These are phyloP conservation scores for Talaromyces ruber DNA, from an alignment of 495 filamentous ascomycete genomes.

Conservation along the genomic window DNA sequence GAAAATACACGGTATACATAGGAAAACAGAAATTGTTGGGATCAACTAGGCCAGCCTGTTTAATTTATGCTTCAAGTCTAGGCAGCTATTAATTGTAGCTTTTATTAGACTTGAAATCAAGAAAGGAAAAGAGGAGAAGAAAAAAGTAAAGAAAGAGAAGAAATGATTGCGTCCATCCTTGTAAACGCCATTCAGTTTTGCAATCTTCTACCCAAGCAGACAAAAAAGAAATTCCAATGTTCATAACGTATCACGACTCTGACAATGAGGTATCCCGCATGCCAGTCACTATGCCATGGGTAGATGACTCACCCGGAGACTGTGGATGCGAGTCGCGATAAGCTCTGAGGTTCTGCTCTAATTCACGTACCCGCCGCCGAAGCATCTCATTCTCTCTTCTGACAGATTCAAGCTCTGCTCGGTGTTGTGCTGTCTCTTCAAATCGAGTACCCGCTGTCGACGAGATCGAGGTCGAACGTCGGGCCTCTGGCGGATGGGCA, in stretches of 20 bases:
- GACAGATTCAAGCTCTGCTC: slow-evolving; percentile 61
- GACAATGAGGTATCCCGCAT: slow-evolving; percentile 9
- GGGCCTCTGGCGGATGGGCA: slow-evolving; percentile 6
- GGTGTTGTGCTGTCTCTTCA: slow-evolving; percentile 62
- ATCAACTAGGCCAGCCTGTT: neutral
- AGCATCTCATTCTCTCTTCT: slow-evolving; percentile 77
- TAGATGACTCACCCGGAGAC: neutral
- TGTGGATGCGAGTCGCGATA: slow-evolving; percentile 10
- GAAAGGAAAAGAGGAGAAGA: neutral
- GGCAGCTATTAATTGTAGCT: neutral
- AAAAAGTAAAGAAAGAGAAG: neutral
- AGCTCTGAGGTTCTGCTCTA: slow-evolving; percentile 45
- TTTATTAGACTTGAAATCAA: neutral
- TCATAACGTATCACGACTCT: neutral
- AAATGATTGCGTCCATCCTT: neutral
- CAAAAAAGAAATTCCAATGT: neutral
- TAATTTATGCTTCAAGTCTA: neutral
- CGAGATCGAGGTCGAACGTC: slow-evolving; percentile 16
- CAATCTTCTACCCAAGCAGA: neutral
- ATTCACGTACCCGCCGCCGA: slow-evolving; percentile 61
- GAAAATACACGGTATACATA: neutral
- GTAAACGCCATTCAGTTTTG: neutral
- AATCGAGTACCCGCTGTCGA: slow-evolving; percentile 40
- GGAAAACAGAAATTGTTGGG: neutral
- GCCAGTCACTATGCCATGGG: neutral